Conservation (phyloP, 2,329 filamentous ascomycete genomes). For the Phaeosphaeriaceae sp. region DNA sequence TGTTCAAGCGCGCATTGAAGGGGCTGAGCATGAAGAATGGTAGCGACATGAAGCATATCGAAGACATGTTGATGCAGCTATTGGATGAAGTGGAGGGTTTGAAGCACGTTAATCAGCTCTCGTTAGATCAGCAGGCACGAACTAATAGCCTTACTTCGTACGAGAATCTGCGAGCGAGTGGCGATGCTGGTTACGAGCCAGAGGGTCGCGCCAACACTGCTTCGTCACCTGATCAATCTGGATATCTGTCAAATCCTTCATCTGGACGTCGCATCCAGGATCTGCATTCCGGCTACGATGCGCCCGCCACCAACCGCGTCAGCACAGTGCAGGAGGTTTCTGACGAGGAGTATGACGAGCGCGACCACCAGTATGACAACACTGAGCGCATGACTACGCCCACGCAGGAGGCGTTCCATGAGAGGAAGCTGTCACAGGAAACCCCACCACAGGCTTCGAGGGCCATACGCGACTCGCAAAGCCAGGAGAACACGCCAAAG, state of each 20-base stretch:
- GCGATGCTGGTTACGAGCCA: conserved; percentile 79
- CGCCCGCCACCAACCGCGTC: conserved; percentile 74
- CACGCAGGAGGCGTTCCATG: conserved; percentile 58
- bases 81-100: conserved; percentile 85
- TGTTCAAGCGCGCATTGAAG: conserved; percentile 94
- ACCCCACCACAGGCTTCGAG: conserved; percentile 62
- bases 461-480: conserved; percentile 57
- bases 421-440: conserved; percentile 42
- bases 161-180: conserved; percentile 73
- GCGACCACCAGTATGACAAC: conserved; percentile 65
- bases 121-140: conserved; percentile 39
- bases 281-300: conserved; percentile 59
- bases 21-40: conserved; percentile 86
- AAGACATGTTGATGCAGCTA: conserved; percentile 76
- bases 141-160: conserved; percentile 69
- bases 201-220: conserved; percentile 81
- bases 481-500: conserved; percentile 79
- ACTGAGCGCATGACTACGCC: conserved; percentile 69
- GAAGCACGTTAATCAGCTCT: conserved; percentile 50
- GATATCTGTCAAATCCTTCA: conserved; percentile 71
- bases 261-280: conserved; percentile 53
- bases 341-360: conserved; percentile 76
- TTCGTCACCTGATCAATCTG: conserved; percentile 77
- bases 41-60: conserved; percentile 84
- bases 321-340: conserved; percentile 86